Evolutionary conservation across 306 rosid species (phyloP).

Genomic region (Oemleria cerasiformis): DNA sequence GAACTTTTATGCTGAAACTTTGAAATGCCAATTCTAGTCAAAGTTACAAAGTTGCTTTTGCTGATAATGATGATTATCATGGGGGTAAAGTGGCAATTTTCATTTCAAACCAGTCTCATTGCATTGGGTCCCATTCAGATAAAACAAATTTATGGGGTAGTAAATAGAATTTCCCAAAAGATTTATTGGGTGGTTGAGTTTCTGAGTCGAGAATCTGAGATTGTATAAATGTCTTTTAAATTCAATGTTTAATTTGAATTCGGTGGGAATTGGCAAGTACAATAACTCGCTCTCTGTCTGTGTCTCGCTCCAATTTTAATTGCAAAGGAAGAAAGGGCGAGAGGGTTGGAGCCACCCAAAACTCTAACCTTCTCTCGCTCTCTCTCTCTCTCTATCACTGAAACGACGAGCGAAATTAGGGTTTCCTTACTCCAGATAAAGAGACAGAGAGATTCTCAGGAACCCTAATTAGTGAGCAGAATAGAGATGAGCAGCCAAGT

Average conservation of each 20-base stretch:
- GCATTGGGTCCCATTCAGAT: too few relatives aligned
- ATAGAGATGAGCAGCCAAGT: conserved; percentile 68
- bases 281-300: background rate
- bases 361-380: background rate
- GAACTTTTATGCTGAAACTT: too few relatives aligned
- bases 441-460: background rate
- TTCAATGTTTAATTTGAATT: conserved; percentile 8
- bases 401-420: background rate
- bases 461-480: background rate
- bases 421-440: background rate
- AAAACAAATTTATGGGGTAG: too few relatives aligned
- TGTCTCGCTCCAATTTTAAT: background rate
- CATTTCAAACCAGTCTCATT: too few relatives aligned
- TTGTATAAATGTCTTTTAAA: background rate
- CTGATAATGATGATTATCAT: too few relatives aligned
- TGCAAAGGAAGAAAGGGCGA: background rate
- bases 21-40: too few relatives aligned
- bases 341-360: conserved; percentile 17
- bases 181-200: too few relatives aligned
- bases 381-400: background rate
- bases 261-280: conserved; percentile 13
- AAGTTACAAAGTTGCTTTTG: too few relatives aligned
- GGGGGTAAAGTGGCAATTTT: too few relatives aligned
- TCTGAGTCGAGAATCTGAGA: too few relatives aligned
- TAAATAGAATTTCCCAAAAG: too few relatives aligned